Percentiles rank a stretch among this genome's conserved stretches.
These are phyloP conservation scores for Cytospora leucostoma DNA, from an alignment of 2,329 filamentous ascomycete genomes.

Conservation along the genomic window DNA sequence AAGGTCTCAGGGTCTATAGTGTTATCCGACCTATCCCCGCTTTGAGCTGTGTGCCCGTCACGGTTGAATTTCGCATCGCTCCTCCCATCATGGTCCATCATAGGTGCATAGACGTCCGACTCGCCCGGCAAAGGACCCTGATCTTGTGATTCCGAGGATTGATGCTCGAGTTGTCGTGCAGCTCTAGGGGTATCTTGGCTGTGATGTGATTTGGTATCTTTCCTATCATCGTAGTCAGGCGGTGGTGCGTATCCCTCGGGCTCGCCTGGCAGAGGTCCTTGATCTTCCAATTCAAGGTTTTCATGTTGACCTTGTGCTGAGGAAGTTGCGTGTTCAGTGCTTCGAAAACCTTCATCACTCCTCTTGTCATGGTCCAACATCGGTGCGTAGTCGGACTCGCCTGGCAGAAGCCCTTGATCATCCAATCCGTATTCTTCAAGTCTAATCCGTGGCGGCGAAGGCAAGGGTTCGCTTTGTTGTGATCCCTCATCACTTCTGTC, in stretches of 20 bases:
- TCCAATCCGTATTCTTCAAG: constrained; percentile 7
- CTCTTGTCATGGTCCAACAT: constrained; percentile 26
- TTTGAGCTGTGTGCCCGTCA: constrained; percentile 20
- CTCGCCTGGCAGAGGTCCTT: constrained; percentile 12
- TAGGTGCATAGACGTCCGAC: constrained; percentile 18
- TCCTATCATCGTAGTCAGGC: not conserved
- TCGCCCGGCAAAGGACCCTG: constrained; percentile 16
- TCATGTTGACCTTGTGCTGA: not conserved
- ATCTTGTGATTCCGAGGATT: constrained; percentile 15
- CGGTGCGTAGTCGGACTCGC: constrained; percentile 24
- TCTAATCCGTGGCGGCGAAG: not conserved
- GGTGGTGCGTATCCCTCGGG: constrained; percentile 8
- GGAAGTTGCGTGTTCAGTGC: not conserved
- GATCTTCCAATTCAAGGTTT: constrained; percentile 10
- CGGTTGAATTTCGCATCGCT: constrained; percentile 34
- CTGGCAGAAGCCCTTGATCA: constrained; percentile 18
- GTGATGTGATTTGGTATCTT: not conserved
- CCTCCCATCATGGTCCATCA: constrained; percentile 27
- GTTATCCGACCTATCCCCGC: constrained; percentile 34
- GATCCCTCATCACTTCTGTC: constrained; percentile 23
- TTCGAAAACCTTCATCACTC: constrained; percentile 34
- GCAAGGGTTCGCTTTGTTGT: constrained; percentile 8
- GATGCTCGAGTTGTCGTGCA: not conserved
- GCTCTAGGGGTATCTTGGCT: not conserved
- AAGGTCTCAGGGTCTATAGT: constrained; percentile 51